Conservation (phyloP, 1,284 basidiomycete species). For the Erythrobasidium hasegawianum region DNA sequence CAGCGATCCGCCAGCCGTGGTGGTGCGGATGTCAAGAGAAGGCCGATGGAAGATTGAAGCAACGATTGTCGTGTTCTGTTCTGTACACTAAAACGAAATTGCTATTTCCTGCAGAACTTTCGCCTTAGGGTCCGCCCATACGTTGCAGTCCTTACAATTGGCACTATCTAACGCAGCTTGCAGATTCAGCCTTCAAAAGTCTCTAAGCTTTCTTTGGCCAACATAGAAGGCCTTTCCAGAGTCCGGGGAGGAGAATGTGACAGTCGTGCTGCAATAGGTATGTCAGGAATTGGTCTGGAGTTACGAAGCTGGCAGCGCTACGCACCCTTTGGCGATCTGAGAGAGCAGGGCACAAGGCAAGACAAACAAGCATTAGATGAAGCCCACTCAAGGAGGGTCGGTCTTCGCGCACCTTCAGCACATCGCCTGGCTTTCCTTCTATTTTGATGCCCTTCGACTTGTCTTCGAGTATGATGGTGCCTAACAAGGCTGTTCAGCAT, state of each 20-base stretch:
- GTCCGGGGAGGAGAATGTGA: conserved; percentile 36
- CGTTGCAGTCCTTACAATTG: too few relatives aligned
- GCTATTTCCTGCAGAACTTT: too few relatives aligned
- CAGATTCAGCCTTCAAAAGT: conserved; percentile 33
- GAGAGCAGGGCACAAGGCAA: too few relatives aligned
- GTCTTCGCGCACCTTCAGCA: conserved; percentile 34
- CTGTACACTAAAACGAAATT: too few relatives aligned
- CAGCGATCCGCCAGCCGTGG: too few relatives aligned
- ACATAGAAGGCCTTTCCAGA: conserved; percentile 34
- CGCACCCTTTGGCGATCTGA: conserved; percentile 22
- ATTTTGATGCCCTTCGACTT: conserved; percentile 31
- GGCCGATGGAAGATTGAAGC: conserved; percentile 1
- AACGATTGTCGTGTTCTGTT: too few relatives aligned
- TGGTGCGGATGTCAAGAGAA: too few relatives aligned
- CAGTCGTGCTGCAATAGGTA: conserved; percentile 35
- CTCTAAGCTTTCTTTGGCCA: conserved; percentile 30
- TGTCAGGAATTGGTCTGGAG: neutral
- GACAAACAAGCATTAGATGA: too few relatives aligned
- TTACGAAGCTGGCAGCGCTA: neutral
- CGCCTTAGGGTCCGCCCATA: too few relatives aligned
- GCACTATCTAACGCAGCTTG: too few relatives aligned
- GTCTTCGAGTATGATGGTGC: conserved; percentile 36
- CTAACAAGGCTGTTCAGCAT: too few relatives aligned
- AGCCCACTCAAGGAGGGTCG: too few relatives aligned
- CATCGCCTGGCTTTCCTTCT: conserved; percentile 35